Evolutionary conservation across 768 basidiomycete genomes (phyloP).

Genomic region (Chalciporus chontae): DNA sequence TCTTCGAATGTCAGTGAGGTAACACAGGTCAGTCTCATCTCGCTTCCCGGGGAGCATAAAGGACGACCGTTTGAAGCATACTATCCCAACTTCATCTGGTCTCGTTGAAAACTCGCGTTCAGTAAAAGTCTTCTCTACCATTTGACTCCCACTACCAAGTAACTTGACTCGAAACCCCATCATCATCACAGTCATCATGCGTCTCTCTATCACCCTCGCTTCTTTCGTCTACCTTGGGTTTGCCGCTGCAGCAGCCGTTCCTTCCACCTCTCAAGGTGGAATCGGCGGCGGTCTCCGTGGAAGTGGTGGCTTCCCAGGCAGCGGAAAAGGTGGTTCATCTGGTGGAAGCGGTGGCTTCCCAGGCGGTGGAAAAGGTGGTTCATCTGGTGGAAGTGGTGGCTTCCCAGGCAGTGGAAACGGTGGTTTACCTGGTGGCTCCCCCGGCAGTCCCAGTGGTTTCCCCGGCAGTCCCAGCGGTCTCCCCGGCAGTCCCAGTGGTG

Average conservation of each 20-base stretch:
- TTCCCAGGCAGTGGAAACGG: too few species aligned
- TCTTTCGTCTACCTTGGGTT: constrained; percentile 4
- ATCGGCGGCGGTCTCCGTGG: neutral
- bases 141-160: neutral
- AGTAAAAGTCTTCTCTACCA: neutral
- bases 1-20: neutral
- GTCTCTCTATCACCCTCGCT: neutral
- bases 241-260: constrained; percentile 1
- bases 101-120: neutral
- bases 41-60: neutral
- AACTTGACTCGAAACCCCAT: neutral
- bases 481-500: too few species aligned
- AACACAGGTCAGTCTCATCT: neutral
- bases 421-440: too few species aligned
- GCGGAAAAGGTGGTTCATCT: neutral
- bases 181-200: constrained; percentile 5
- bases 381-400: too few species aligned
- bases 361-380: neutral
- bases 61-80: neutral
- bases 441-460: too few species aligned
- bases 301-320: neutral
- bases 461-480: too few species aligned
- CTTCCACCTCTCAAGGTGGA: neutral
- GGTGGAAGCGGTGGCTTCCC: neutral
- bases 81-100: neutral